A percentile compares a stretch with the other conserved stretches of the same genome.
phyloP scores from a whole-genome alignment of 1,139 yeast species.

The Lodderomyces orthopsilosis region DNA sequence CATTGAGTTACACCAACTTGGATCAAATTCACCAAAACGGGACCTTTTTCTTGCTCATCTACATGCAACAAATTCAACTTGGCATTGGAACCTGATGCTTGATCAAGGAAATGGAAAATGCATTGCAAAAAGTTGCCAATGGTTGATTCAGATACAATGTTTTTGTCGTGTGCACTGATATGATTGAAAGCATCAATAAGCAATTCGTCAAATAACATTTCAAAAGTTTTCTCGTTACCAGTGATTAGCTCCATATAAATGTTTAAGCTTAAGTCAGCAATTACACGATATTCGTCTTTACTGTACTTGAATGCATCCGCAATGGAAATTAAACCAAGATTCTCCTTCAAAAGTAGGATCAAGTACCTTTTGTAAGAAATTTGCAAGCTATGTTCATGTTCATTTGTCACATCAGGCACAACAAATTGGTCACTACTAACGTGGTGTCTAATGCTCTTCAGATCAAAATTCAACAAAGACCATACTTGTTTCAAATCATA shows the following conservation, averaged over 20 bases:
- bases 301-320: background rate
- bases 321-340: slow-evolving; percentile 30
- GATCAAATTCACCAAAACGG: slow-evolving; percentile 34
- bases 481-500: slow-evolving; percentile 54
- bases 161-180: slow-evolving; percentile 17
- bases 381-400: background rate
- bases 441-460: slow-evolving; percentile 39
- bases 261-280: slow-evolving; percentile 21
- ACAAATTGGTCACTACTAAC: slow-evolving; percentile 53
- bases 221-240: slow-evolving; percentile 56
- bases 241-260: slow-evolving; percentile 46
- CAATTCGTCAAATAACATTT: slow-evolving; percentile 31
- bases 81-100: slow-evolving; percentile 30
- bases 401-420: slow-evolving; percentile 45
- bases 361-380: slow-evolving; percentile 1
- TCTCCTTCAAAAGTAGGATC: slow-evolving; percentile 38
- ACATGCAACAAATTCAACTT: slow-evolving; percentile 32
- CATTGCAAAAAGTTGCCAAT: slow-evolving; percentile 29
- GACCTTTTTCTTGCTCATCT: slow-evolving; percentile 31
- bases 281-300: background rate
- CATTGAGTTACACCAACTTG: slow-evolving; percentile 37
- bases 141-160: slow-evolving; percentile 27
- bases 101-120: slow-evolving; percentile 30
- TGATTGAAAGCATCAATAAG: slow-evolving; percentile 24
- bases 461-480: slow-evolving; percentile 49